phyloP scores from a whole-genome alignment of 139 green algal genomes.

The Pleodorina starrii region DNA sequence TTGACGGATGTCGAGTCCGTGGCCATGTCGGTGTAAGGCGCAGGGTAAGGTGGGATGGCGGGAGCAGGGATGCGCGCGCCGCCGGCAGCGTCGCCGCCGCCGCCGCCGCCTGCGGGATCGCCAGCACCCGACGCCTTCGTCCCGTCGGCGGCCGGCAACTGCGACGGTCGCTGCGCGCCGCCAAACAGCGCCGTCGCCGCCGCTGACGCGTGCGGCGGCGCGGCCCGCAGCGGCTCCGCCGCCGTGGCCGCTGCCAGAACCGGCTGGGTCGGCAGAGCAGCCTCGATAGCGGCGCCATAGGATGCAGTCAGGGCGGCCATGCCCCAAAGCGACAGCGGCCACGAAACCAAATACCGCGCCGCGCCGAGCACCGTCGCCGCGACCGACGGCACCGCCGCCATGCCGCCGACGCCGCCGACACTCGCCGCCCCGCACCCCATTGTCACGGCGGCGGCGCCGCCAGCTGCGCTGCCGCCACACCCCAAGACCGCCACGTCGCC shows the following conservation, averaged over 20 bases:
- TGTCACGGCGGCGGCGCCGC: not conserved
- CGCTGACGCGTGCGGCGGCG: not conserved
- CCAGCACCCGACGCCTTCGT: too few relatives aligned
- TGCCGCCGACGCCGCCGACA: not conserved
- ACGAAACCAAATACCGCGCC: not conserved
- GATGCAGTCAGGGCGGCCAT: not conserved
- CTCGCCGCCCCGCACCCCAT: not conserved
- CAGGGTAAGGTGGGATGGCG: not conserved
- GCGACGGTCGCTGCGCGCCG: too few relatives aligned
- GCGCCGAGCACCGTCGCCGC: not conserved
- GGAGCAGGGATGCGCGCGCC: not conserved
- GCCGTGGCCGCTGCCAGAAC: not conserved
- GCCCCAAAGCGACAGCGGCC: not conserved
- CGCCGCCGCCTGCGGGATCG: not conserved
- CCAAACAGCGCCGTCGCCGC: not conserved
- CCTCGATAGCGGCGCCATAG: not conserved
- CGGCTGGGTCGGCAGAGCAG: not conserved
- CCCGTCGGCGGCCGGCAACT: too few relatives aligned
- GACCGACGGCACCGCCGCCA: not conserved
- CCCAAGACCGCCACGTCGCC: not conserved
- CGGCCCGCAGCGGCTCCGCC: not conserved
- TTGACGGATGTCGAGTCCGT: too few relatives aligned
- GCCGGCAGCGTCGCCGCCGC: not conserved
- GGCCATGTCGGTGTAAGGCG: not conserved
- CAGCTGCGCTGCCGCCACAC: not conserved